phyloP scores from a whole-genome alignment of 192 early-diverging fungal genomes.

The Rhizoclosmatium globosum region DNA sequence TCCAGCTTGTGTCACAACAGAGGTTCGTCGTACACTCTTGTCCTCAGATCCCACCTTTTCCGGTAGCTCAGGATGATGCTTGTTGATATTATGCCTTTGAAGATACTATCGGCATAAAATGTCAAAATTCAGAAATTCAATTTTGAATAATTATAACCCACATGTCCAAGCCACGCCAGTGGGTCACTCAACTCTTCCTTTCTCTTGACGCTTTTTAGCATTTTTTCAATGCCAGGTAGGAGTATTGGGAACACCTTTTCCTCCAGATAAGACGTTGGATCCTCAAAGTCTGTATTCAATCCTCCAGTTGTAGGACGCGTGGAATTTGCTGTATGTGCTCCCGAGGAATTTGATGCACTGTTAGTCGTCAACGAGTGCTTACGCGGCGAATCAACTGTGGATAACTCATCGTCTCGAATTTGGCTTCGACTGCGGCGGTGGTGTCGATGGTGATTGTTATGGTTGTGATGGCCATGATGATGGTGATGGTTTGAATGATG shows the following conservation, averaged over 20 bases:
- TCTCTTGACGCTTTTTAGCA: constrained; percentile 37
- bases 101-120: not conserved
- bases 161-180: not conserved
- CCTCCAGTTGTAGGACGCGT: not conserved
- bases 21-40: too few relatives aligned
- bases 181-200: constrained; percentile 37
- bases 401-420: not conserved
- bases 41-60: not conserved
- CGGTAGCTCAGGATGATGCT: not conserved
- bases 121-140: too few relatives aligned
- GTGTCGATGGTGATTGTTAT: not conserved
- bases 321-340: too few relatives aligned
- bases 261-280: constrained; percentile 41
- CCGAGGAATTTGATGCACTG: not conserved
- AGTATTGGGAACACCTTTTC: constrained; percentile 38
- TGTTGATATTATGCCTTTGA: not conserved
- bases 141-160: not conserved
- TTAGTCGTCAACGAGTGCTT: not conserved
- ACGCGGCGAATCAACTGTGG: not conserved
- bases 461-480: not conserved
- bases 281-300: constrained; percentile 5
- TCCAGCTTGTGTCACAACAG: too few relatives aligned
- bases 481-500: not conserved
- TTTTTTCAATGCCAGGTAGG: constrained; percentile 42
- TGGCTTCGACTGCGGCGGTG: not conserved